phyloP scores from a whole-genome alignment of 73 alveolate species.

The Paramecium octaurelia region DNA sequence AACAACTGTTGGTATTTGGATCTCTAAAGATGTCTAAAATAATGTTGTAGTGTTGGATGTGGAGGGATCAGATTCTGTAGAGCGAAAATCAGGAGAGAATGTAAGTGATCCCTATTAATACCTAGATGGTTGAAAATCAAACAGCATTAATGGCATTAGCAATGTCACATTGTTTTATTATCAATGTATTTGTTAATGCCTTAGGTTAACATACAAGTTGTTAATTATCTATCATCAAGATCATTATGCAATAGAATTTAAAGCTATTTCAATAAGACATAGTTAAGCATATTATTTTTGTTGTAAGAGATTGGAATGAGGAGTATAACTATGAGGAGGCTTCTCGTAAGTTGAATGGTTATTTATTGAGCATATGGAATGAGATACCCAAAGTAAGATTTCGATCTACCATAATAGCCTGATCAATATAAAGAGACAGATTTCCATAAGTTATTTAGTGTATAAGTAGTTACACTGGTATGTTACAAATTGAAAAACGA shows the following conservation, averaged over 20 bases:
- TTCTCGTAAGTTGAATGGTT: constrained; percentile 4
- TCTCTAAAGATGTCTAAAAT: constrained; percentile 68
- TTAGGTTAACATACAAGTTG: background rate
- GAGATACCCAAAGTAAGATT: constrained; percentile 17
- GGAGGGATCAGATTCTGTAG: constrained; percentile 78
- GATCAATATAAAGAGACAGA: constrained; percentile 19
- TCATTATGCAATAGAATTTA: constrained; percentile 53
- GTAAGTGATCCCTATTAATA: background rate
- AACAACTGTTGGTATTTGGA: constrained; percentile 85
- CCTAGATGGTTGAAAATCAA: constrained; percentile 54
- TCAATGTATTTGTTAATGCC: constrained; percentile 12
- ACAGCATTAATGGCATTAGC: constrained; percentile 63
- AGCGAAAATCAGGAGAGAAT: constrained; percentile 76
- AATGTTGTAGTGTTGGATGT: constrained; percentile 73
- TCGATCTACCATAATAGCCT: background rate
- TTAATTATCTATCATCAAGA: constrained; percentile 30
- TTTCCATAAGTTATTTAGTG: constrained; percentile 39
- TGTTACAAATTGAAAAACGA: constrained; percentile 30
- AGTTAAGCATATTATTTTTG: constrained; percentile 49
- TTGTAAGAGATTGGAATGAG: constrained; percentile 56
- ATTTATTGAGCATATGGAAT: constrained; percentile 40
- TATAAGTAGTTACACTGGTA: constrained; percentile 18
- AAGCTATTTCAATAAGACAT: constrained; percentile 38
- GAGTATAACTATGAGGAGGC: constrained; percentile 51
- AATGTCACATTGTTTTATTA: constrained; percentile 39